Evolutionary conservation across 2,329 filamentous ascomycete species (phyloP).

Genomic region (Salinomyces thailandicus): DNA sequence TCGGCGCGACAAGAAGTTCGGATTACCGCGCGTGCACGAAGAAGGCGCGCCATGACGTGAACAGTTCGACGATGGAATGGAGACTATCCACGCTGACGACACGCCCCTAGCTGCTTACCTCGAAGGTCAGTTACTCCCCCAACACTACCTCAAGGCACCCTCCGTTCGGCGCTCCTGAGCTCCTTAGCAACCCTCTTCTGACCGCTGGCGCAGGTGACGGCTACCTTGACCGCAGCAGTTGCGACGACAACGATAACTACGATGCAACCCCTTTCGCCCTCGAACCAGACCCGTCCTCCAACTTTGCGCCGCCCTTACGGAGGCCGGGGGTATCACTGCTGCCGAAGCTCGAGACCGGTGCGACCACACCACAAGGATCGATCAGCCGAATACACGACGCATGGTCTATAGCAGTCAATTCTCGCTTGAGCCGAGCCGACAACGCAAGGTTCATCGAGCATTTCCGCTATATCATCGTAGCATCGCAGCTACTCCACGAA

Average conservation of each 20-base stretch:
- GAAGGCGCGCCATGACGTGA: constrained; percentile 5
- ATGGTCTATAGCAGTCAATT: constrained; percentile 53
- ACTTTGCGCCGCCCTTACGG: constrained; percentile 13
- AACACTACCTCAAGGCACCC: background rate
- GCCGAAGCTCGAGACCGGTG: constrained; percentile 4
- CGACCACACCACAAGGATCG: constrained; percentile 11
- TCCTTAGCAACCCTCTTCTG: background rate
- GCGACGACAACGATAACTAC: background rate
- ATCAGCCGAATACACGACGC: constrained; percentile 35
- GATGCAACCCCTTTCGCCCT: background rate
- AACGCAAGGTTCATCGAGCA: constrained; percentile 81
- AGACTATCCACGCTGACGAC: constrained; percentile 76
- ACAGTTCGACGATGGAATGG: constrained; percentile 48
- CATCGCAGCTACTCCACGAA: constrained; percentile 75
- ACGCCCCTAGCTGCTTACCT: constrained; percentile 83
- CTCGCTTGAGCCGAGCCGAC: constrained; percentile 63
- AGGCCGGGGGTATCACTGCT: constrained; percentile 3
- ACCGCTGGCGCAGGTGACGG: constrained; percentile 3
- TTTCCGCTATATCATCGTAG: constrained; percentile 86
- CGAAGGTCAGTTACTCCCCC: constrained; percentile 54
- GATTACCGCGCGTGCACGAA: no score
- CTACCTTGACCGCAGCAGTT: constrained; percentile 2
- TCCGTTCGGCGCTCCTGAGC: no score
- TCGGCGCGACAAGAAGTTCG: no score
- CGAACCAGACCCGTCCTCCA: background rate